Base-by-base conservation (phyloP, 768 basidiomycete genomes). In the Leccinum variicolor region DNA sequence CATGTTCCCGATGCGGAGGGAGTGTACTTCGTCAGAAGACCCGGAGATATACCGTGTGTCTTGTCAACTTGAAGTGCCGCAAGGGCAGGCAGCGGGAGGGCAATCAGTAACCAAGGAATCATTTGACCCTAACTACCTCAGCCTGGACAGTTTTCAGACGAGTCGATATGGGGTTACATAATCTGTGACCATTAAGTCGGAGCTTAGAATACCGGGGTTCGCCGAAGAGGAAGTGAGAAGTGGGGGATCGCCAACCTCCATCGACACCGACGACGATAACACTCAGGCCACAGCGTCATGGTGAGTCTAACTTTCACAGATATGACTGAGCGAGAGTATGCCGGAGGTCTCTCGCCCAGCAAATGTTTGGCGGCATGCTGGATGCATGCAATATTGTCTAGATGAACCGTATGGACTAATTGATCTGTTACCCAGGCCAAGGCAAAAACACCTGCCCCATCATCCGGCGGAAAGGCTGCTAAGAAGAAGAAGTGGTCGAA, bases 401-500 rank as follows among this genome's bases (percentile, higher is more conserved):
- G 72, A 73, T 73, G 55, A n/a, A 58, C 58, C 15, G 21, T 45
- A 6, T 14, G 43, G 13, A 1, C 34, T 50, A 29, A 19, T 62
- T 68, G 15, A 66, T 58, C 46, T 23, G 7, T 64, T 54, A 55
- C 52, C 76, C 83, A 87, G 83, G 87, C 90, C 72, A 91, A 90
- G 83, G 86, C 87, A 79, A 79, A 86, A 70, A 77, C 91, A 64
- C 76, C 87, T 58, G 78, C 81, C 59, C 72, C 80, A 60, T 79
- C 86, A 51, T 77, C 84, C 63, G 87, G 89, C 64, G 89, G 90
- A 73, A 94, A 94, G 76, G 78, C 89, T 71, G 92, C 91, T 62
- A 98, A 98, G 85, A 98, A 98, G 86, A 98, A 98, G 92, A 98
- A 98, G 85, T 98, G 95, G 95, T 97, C 93, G 68, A 98, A 98